These are phyloP conservation scores for Rhynchosporium graminicola DNA, from an alignment of 2,329 filamentous ascomycete genomes.

Conservation along the genomic window DNA sequence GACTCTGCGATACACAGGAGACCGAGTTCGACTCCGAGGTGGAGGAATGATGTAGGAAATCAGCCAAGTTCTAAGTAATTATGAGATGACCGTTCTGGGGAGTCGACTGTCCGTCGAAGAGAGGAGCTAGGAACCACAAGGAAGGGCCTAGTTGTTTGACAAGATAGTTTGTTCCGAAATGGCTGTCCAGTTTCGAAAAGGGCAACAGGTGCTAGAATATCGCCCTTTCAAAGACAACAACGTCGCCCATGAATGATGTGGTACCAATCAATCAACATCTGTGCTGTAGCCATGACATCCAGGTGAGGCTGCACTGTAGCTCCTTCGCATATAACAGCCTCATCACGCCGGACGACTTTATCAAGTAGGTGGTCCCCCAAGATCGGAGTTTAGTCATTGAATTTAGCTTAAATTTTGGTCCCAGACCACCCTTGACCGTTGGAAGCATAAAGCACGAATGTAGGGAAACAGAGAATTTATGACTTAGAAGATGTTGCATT, in stretches of 20 bases:
- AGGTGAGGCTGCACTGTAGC: conserved; percentile 5
- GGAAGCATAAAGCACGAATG: neutral
- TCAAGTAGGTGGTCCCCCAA: neutral
- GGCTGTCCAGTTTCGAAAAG: neutral
- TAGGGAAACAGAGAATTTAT: neutral
- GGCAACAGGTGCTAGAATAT: neutral
- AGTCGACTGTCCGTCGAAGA: neutral
- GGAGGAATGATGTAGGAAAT: too few relatives aligned
- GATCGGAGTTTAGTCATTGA: too few relatives aligned
- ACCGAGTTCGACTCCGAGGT: too few relatives aligned
- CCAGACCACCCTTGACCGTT: neutral
- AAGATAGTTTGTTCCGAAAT: neutral
- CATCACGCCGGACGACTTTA: neutral
- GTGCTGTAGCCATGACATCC: neutral
- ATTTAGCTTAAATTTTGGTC: too few relatives aligned
- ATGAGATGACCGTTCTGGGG: neutral
- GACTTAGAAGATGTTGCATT: neutral
- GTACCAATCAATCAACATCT: neutral
- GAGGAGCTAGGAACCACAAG: neutral
- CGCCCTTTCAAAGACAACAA: neutral
- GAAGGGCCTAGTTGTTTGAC: neutral
- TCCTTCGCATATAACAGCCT: neutral
- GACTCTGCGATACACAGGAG: too few relatives aligned
- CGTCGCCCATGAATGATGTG: conserved; percentile 1
- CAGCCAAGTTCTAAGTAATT: too few relatives aligned